phyloP scores from a whole-genome alignment of 768 basidiomycete genomes.

The Russula griseocarnosa region DNA sequence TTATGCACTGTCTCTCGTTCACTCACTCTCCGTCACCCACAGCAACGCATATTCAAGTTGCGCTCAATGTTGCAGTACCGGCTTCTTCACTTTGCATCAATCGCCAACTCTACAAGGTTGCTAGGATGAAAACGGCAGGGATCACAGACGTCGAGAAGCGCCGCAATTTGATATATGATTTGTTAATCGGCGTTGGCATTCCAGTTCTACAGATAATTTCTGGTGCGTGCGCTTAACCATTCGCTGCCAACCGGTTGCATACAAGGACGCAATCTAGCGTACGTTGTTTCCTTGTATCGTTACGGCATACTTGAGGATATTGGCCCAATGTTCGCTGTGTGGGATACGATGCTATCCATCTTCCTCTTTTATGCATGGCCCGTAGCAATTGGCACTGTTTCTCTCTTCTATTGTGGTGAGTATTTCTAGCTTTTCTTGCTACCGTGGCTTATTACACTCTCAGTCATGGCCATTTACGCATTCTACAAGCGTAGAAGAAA shows the following conservation, averaged over 20 bases:
- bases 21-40: neutral
- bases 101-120: no score
- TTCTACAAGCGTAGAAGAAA: constrained; percentile 30
- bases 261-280: no score
- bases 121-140: no score
- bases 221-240: neutral
- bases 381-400: constrained; percentile 24
- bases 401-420: constrained; percentile 42
- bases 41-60: constrained; percentile 45
- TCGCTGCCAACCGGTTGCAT: neutral
- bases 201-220: constrained; percentile 12
- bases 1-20: no score
- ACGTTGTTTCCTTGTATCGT: no score
- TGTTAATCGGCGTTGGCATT: no score
- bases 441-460: neutral
- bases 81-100: no score
- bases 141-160: no score
- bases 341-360: constrained; percentile 32
- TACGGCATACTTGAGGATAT: constrained; percentile 35
- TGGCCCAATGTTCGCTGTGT: no score
- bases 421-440: neutral
- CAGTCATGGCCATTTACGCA: constrained; percentile 31
- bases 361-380: constrained; percentile 36
- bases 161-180: no score
- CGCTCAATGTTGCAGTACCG: no score